Percentiles rank a stretch among this genome's conserved stretches.
phyloP scores from a whole-genome alignment of 2,329 filamentous ascomycete species.

The Paramyrothecium sp. region DNA sequence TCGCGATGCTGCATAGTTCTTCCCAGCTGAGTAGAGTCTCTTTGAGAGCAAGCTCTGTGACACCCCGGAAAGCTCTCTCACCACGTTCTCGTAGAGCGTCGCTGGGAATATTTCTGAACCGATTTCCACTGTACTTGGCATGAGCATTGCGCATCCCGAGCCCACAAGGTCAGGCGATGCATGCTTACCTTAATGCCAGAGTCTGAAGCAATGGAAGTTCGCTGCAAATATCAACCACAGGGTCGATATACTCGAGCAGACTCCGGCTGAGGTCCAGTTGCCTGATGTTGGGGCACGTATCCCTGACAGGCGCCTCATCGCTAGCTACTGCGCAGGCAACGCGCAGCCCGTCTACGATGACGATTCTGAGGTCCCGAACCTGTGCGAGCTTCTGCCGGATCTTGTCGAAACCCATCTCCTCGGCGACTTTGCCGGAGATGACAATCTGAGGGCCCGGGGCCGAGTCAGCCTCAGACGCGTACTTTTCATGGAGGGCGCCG shows the following conservation, averaged over 20 bases:
- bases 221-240: conserved; percentile 69
- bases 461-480: conserved; percentile 61
- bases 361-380: conserved; percentile 73
- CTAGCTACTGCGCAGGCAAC: conserved; percentile 43
- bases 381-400: conserved; percentile 77
- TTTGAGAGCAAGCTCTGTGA: conserved; percentile 64
- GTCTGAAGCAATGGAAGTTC: conserved; percentile 65
- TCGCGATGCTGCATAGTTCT: conserved; percentile 55
- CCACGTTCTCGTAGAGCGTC: conserved; percentile 27
- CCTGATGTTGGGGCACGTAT: conserved; percentile 63
- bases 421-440: conserved; percentile 78
- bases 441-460: conserved; percentile 49
- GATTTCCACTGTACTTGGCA: conserved; percentile 64
- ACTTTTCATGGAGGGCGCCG: conserved; percentile 79
- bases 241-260: conserved; percentile 65
- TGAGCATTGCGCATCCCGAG: conserved; percentile 10
- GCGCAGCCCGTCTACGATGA: conserved; percentile 76
- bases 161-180: not conserved
- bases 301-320: conserved; percentile 37
- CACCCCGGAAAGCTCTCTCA: conserved; percentile 42
- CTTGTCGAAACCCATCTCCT: conserved; percentile 96
- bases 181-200: conserved; percentile 70
- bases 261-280: conserved; percentile 88
- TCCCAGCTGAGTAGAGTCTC: conserved; percentile 67
- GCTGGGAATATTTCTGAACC: conserved; percentile 50